A percentile compares a stretch with the other conserved stretches of the same genome.
Evolutionary conservation across 75 land plant species (phyloP).

Genomic region (Selaginella moellendorffii): DNA sequence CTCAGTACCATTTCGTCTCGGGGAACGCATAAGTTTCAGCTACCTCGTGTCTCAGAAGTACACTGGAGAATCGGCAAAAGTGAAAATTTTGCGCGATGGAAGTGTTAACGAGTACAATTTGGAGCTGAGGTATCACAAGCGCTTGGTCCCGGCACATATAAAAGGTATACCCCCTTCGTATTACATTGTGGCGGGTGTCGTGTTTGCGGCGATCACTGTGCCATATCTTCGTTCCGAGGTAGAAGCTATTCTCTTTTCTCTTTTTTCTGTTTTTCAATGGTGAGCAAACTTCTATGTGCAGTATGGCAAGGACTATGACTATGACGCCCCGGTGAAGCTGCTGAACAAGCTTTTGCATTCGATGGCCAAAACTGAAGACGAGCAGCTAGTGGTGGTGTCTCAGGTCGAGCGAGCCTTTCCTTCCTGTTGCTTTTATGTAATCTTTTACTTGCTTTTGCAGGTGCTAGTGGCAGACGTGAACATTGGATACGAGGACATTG

Average conservation of each 20-base stretch:
- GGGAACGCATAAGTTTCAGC: conserved; percentile 91
- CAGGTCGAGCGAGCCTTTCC: conserved; percentile 37
- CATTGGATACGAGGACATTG: conserved; percentile 91
- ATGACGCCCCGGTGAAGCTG: conserved; percentile 88
- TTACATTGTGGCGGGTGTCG: conserved; percentile 84
- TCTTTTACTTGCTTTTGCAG: conserved; percentile 18
- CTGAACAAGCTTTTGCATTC: conserved; percentile 70
- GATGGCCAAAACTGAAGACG: conserved; percentile 73
- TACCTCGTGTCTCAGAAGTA: conserved; percentile 94
- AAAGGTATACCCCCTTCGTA: conserved; percentile 88
- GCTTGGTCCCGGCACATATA: conserved; percentile 72
- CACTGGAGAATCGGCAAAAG: conserved; percentile 59
- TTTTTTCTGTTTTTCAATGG: neutral
- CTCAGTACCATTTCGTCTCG: conserved; percentile 96
- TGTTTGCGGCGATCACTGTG: conserved; percentile 68
- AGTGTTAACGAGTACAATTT: conserved; percentile 44
- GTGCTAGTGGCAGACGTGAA: conserved; percentile 88
- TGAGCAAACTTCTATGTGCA: too few species aligned
- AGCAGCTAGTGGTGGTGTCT: conserved; percentile 84
- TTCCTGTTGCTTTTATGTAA: neutral
- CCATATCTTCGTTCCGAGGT: conserved; percentile 97
- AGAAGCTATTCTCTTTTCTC: conserved; percentile 4
- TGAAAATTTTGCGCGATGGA: conserved; percentile 60
- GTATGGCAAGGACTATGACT: conserved; percentile 89
- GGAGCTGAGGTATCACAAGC: conserved; percentile 52